Percentiles rank a stretch among this genome's conserved stretches.
phyloP scores from a whole-genome alignment of 1,284 basidiomycete species.

The Leccinum subrobustum region DNA sequence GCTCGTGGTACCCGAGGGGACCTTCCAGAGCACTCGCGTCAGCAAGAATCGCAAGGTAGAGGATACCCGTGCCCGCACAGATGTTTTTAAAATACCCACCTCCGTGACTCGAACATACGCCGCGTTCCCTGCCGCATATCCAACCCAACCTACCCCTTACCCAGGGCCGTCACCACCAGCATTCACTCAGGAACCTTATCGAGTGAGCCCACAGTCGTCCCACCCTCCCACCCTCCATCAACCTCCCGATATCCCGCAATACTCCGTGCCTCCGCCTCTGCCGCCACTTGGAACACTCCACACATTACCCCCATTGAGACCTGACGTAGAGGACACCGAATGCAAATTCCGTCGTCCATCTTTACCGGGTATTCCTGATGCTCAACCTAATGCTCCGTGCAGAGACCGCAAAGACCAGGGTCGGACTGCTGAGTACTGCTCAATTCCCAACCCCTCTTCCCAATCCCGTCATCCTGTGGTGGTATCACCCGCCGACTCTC shows the following conservation, averaged over 20 bases:
- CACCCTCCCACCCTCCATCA: slow-evolving; percentile 23
- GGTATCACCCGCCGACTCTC: slow-evolving; percentile 3
- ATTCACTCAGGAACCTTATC: slow-evolving; percentile 28
- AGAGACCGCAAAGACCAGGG: slow-evolving; percentile 21
- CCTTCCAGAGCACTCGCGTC: slow-evolving; percentile 63
- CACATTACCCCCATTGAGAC: slow-evolving; percentile 30
- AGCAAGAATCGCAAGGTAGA: slow-evolving; percentile 45
- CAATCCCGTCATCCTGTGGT: slow-evolving; percentile 6
- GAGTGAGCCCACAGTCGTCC: slow-evolving; percentile 21
- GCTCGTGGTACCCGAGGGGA: slow-evolving; percentile 54
- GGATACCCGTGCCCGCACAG: slow-evolving; percentile 25
- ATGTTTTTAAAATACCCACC: slow-evolving; percentile 29
- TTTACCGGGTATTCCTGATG: slow-evolving; percentile 19
- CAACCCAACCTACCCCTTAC: slow-evolving; percentile 30
- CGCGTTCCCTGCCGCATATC: slow-evolving; percentile 48
- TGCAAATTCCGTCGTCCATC: slow-evolving; percentile 36
- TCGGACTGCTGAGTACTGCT: slow-evolving; percentile 17
- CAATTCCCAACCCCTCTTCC: neutral
- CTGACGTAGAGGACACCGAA: slow-evolving; percentile 27
- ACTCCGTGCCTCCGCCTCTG: slow-evolving; percentile 27
- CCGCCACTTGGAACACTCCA: slow-evolving; percentile 24
- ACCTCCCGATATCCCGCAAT: slow-evolving; percentile 29
- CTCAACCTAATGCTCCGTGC: slow-evolving; percentile 3
- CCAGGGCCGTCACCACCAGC: slow-evolving; percentile 25
- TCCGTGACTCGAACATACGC: slow-evolving; percentile 50